A percentile compares a stretch with the other conserved stretches of the same genome.
Evolutionary conservation across 176 grass and related monocot species (phyloP).

Genomic region (Leersia perrieri): DNA sequence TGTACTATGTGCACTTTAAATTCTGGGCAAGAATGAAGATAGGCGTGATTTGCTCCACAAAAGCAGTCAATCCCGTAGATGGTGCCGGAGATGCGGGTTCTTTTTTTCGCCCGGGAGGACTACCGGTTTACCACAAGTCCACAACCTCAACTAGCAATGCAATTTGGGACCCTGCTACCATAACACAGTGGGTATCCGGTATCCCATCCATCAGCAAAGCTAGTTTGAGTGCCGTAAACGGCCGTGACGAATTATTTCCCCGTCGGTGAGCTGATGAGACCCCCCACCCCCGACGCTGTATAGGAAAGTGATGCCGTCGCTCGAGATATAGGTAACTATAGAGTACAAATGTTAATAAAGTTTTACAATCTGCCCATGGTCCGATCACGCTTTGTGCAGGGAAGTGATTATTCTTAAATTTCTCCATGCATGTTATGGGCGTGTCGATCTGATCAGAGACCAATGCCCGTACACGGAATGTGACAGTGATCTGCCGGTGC

Average conservation of each 20-base stretch:
- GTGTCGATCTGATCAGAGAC: background rate
- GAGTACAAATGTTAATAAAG: no score
- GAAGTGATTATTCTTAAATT: background rate
- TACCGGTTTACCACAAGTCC: background rate
- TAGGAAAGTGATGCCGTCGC: no score
- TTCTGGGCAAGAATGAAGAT: background rate
- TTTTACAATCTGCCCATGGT: background rate
- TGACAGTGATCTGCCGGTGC: background rate
- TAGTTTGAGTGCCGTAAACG: no score
- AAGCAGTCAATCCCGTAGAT: background rate
- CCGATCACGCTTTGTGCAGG: background rate
- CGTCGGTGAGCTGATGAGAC: no score
- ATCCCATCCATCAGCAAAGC: no score
- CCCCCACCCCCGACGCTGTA: no score
- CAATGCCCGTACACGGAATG: background rate
- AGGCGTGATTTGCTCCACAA: constrained; percentile 28
- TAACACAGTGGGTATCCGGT: no score
- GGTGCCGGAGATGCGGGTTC: background rate
- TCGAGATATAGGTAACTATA: no score
- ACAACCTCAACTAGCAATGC: background rate
- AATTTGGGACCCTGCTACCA: background rate
- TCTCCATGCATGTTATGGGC: background rate
- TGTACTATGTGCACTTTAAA: background rate
- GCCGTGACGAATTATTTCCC: no score
- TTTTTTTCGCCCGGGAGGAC: background rate